Percentiles rank a stretch among this genome's conserved stretches.
Conservation (phyloP, 305 asterid species). For the Rubia tinctorum region DNA sequence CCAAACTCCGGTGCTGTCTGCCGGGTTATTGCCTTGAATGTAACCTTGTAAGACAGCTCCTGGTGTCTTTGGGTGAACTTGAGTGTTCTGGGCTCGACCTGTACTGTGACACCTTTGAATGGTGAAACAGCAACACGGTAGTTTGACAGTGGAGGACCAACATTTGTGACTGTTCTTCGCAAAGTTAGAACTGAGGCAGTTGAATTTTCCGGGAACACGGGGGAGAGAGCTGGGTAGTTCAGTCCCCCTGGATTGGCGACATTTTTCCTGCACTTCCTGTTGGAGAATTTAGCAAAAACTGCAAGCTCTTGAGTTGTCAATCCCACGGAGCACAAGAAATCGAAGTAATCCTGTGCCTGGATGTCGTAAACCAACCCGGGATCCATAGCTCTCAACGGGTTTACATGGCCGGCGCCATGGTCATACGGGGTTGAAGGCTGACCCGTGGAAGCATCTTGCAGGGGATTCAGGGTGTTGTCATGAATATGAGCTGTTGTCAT, state of each 20-base stretch:
- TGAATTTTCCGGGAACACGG: constrained; percentile 47
- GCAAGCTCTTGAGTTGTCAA: constrained; percentile 52
- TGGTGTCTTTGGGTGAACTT: constrained; percentile 40
- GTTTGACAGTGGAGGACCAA: constrained; percentile 58
- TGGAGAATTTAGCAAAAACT: constrained; percentile 58
- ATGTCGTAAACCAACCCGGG: constrained; percentile 88
- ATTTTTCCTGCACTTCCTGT: constrained; percentile 46
- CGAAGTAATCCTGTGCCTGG: constrained; percentile 68
- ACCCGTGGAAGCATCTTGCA: constrained; percentile 59
- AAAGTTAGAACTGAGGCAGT: constrained; percentile 38
- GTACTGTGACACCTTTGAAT: constrained; percentile 57
- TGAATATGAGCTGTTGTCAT: constrained; percentile 91
- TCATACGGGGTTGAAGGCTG: constrained; percentile 62
- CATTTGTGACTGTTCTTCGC: constrained; percentile 72
- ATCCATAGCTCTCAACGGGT: constrained; percentile 64
- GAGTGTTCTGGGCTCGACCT: constrained; percentile 56
- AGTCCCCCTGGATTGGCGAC: constrained; percentile 50
- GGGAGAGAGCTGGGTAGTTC: constrained; percentile 87
- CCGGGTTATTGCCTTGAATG: constrained; percentile 36
- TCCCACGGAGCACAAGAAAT: constrained; percentile 70
- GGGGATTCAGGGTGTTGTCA: constrained; percentile 48
- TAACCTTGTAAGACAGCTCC: constrained; percentile 54
- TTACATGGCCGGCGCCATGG: constrained; percentile 90
- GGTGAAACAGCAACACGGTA: constrained; percentile 63
- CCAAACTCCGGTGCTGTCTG: constrained; percentile 74